phyloP scores from a whole-genome alignment of 164 flowering plant species.

The Stephania cephalantha region DNA sequence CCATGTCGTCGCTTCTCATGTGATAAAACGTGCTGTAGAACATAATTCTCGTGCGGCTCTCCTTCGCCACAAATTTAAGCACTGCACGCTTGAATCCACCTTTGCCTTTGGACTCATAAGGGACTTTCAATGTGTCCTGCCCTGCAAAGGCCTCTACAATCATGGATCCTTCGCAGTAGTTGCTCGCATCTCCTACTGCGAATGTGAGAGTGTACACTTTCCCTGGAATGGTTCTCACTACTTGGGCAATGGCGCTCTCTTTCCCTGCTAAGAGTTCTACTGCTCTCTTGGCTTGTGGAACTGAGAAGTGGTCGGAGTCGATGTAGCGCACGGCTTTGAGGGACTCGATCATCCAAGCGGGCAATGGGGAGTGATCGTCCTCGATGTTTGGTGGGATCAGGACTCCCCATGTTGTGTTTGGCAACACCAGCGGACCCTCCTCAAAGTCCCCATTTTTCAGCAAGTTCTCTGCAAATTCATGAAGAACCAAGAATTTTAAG shows the following conservation, averaged over 20 bases:
- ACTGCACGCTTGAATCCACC: slow-evolving; percentile 61
- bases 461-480: slow-evolving; percentile 43
- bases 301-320: slow-evolving; percentile 52
- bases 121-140: slow-evolving; percentile 32
- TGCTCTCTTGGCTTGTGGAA: slow-evolving; percentile 67
- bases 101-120: slow-evolving; percentile 55
- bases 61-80: slow-evolving; percentile 46
- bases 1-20: slow-evolving; percentile 49
- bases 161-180: slow-evolving; percentile 66
- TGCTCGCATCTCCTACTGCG: slow-evolving; percentile 61
- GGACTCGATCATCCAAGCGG: slow-evolving; percentile 80
- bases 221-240: slow-evolving; percentile 40
- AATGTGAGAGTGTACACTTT: slow-evolving; percentile 51
- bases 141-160: slow-evolving; percentile 68
- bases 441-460: slow-evolving; percentile 80
- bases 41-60: slow-evolving; percentile 40
- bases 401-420: slow-evolving; percentile 64
- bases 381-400: slow-evolving; percentile 75
- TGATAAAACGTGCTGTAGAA: slow-evolving; percentile 61
- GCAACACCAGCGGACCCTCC: slow-evolving; percentile 73
- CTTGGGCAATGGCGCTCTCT: slow-evolving; percentile 72
- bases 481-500: too few relatives aligned
- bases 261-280: slow-evolving; percentile 75
- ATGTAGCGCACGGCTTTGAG: slow-evolving; percentile 82
- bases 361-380: slow-evolving; percentile 71